These are phyloP conservation scores for Diaporthe capsici DNA, from an alignment of 2,329 filamentous ascomycete genomes.

Conservation along the genomic window DNA sequence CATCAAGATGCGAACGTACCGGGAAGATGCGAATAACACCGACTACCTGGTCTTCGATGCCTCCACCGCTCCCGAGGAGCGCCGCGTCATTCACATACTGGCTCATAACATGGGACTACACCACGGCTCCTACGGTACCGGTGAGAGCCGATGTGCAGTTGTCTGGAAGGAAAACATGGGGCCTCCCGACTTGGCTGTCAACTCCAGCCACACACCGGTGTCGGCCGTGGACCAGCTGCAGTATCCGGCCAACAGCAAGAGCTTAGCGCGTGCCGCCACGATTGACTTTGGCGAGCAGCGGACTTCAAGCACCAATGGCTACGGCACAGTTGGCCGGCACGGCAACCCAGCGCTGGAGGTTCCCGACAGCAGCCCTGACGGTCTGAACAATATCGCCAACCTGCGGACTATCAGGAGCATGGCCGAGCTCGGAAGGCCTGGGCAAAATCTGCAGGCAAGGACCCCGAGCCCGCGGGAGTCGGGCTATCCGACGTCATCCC, in stretches of 20 bases:
- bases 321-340: constrained; percentile 83
- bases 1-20: constrained; percentile 74
- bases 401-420: constrained; percentile 96
- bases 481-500: constrained; percentile 37
- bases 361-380: constrained; percentile 79
- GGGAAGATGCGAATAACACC: constrained; percentile 55
- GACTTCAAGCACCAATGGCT: constrained; percentile 73
- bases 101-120: constrained; percentile 95
- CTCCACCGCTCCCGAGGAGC: constrained; percentile 84
- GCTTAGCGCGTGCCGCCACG: constrained; percentile 93
- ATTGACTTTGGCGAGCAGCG: constrained; percentile 91
- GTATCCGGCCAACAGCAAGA: constrained; percentile 73
- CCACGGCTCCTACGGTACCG: constrained; percentile 90
- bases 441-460: constrained; percentile 36
- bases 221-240: constrained; percentile 41
- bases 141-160: constrained; percentile 75
- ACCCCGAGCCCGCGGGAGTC: constrained; percentile 40
- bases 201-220: constrained; percentile 71
- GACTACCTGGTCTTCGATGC: constrained; percentile 89
- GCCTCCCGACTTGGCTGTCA: constrained; percentile 80
- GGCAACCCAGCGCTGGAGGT: constrained; percentile 85
- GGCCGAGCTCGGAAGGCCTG: constrained; percentile 75
- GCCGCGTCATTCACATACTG: constrained; percentile 91
- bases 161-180: constrained; percentile 42
- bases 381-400: constrained; percentile 77